Percentiles rank a stretch among this genome's conserved stretches.
Conservation (phyloP, 176 grass and related monocot species). For the Cenchrus americanus region DNA sequence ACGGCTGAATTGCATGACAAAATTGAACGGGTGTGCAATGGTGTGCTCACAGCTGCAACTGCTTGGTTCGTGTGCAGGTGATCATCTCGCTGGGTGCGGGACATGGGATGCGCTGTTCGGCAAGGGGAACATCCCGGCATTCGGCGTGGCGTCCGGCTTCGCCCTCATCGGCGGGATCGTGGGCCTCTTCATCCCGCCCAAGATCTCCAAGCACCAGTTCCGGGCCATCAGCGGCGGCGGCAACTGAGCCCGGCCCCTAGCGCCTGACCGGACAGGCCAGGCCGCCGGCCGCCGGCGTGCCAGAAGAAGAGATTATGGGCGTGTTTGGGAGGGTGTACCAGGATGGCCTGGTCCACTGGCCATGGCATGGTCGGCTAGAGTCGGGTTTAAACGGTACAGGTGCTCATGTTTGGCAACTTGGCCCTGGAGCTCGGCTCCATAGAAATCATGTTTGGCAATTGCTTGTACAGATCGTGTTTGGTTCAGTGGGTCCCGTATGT, state of each 20-base stretch:
- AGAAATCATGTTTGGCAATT: no score
- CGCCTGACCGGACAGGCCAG: no score
- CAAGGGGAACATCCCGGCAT: conserved; percentile 87
- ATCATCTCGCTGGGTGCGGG: conserved; percentile 75
- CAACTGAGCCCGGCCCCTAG: no score
- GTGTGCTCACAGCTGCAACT: neutral
- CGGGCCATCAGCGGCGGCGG: conserved; percentile 55
- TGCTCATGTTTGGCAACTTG: no score
- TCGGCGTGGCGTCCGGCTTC: conserved; percentile 69
- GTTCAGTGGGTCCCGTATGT: no score
- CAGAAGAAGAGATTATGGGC: no score
- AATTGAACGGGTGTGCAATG: neutral
- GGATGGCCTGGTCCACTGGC: no score
- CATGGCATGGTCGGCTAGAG: no score
- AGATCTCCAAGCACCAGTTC: conserved; percentile 65
- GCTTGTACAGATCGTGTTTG: no score
- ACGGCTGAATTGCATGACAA: neutral
- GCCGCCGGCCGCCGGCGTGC: neutral
- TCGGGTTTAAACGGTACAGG: no score
- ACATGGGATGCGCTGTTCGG: conserved; percentile 79
- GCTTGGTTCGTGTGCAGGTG: conserved; percentile 44
- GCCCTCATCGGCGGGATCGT: conserved; percentile 60
- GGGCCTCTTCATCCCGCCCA: conserved; percentile 77
- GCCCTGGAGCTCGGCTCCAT: no score
- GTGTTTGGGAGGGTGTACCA: no score